Evolutionary conservation across 2,329 filamentous ascomycete genomes (phyloP).

Genomic region (Ustulina deusta): DNA sequence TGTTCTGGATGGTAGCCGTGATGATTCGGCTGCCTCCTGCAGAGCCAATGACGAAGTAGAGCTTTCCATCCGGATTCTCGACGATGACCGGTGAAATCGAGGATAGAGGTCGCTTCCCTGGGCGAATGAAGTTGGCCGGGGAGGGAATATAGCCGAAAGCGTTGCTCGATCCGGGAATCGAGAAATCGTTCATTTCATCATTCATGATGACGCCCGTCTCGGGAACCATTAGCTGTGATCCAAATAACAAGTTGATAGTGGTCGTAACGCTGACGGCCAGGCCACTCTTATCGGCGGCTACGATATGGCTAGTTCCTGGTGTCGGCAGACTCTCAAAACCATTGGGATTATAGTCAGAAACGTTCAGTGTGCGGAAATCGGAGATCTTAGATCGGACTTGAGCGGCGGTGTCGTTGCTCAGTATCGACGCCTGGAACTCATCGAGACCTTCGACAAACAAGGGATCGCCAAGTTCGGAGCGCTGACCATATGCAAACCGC

Average conservation of each 20-base stretch:
- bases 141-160: constrained; percentile 82
- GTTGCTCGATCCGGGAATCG: constrained; percentile 77
- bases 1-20: constrained; percentile 81
- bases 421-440: constrained; percentile 70
- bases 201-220: constrained; percentile 84
- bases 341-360: constrained; percentile 59
- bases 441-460: constrained; percentile 72
- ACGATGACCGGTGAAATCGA: constrained; percentile 84
- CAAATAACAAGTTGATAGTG: constrained; percentile 85
- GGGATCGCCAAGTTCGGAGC: constrained; percentile 80
- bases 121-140: constrained; percentile 78
- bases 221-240: constrained; percentile 79
- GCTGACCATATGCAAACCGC: constrained; percentile 81
- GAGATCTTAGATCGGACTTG: constrained; percentile 62
- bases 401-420: constrained; percentile 71
- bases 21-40: constrained; percentile 89
- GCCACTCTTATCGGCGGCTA: constrained; percentile 75
- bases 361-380: constrained; percentile 54
- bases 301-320: constrained; percentile 75
- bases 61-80: constrained; percentile 73
- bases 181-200: constrained; percentile 77
- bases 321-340: constrained; percentile 66
- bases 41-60: constrained; percentile 80
- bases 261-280: constrained; percentile 82
- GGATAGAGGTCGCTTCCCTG: constrained; percentile 81